Percentiles rank a stretch among this genome's conserved stretches.
Conservation (phyloP, 345 rosid genomes). For the Cardiospermum halicacabum region DNA sequence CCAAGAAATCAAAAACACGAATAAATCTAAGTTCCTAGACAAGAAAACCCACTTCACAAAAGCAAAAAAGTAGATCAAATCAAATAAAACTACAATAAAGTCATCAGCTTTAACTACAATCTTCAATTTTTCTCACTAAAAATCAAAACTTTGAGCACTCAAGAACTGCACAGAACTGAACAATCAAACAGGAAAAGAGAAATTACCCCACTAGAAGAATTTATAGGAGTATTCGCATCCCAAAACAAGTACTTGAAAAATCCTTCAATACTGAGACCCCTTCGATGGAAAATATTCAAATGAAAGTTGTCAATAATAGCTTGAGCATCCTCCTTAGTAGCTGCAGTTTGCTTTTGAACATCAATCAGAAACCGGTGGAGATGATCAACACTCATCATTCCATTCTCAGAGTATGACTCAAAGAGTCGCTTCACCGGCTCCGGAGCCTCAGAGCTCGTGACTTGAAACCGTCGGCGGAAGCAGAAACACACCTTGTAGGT, state of each 20-base stretch:
- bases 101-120: too few relatives aligned
- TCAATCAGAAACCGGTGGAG: conserved; percentile 57
- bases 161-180: background rate
- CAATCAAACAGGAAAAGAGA: background rate
- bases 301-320: conserved; percentile 36
- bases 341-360: conserved; percentile 46
- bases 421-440: conserved; percentile 50
- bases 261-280: conserved; percentile 48
- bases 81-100: too few relatives aligned
- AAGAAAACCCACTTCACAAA: background rate
- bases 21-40: background rate
- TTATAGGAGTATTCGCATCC: conserved; percentile 44
- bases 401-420: conserved; percentile 51
- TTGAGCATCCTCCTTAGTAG: conserved; percentile 59
- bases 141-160: too few relatives aligned
- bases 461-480: conserved; percentile 47
- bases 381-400: conserved; percentile 45
- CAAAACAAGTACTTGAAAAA: conserved; percentile 62
- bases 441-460: conserved; percentile 57
- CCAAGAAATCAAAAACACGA: background rate
- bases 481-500: conserved; percentile 62
- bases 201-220: conserved; percentile 42
- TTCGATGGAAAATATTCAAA: conserved; percentile 39
- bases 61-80: background rate
- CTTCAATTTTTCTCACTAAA: too few relatives aligned